Evolutionary conservation across 257 asterid genomes (phyloP).

Genomic region (Catharanthus roseus): DNA sequence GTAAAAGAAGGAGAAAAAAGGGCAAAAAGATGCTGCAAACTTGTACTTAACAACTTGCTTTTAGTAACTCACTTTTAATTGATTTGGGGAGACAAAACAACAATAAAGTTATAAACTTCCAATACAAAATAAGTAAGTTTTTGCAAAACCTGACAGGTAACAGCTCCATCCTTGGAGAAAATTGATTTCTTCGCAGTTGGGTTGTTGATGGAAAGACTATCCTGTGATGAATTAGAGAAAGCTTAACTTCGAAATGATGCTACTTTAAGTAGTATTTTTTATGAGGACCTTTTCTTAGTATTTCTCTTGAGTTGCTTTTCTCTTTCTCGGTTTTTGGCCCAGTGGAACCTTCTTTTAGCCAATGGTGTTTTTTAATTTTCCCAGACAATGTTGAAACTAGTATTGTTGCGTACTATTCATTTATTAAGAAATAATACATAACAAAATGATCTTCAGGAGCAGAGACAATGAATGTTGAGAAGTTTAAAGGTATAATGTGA

Average conservation of each 20-base stretch:
- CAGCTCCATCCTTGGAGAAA: too few species aligned
- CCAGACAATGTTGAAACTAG: background rate
- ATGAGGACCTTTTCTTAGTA: background rate
- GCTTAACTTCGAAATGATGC: background rate
- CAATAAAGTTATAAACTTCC: too few species aligned
- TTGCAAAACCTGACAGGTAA: too few species aligned
- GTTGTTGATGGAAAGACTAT: background rate
- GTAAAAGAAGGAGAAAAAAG: too few species aligned
- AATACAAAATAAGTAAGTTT: too few species aligned
- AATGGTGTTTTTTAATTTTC: background rate
- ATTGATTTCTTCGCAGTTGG: background rate
- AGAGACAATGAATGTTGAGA: background rate
- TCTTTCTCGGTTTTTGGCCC: background rate
- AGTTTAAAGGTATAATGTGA: background rate
- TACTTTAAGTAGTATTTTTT: background rate
- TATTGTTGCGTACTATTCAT: background rate
- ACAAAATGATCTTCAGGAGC: background rate
- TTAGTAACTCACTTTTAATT: too few species aligned
- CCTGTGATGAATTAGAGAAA: background rate
- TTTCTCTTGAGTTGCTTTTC: too few species aligned
- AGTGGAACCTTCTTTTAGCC: background rate
- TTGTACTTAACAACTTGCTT: too few species aligned
- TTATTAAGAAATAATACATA: background rate
- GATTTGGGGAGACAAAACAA: too few species aligned
- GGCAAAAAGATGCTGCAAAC: too few species aligned